These are phyloP conservation scores for Penicillium odoratum DNA, from an alignment of 495 filamentous ascomycete genomes.

Conservation along the genomic window DNA sequence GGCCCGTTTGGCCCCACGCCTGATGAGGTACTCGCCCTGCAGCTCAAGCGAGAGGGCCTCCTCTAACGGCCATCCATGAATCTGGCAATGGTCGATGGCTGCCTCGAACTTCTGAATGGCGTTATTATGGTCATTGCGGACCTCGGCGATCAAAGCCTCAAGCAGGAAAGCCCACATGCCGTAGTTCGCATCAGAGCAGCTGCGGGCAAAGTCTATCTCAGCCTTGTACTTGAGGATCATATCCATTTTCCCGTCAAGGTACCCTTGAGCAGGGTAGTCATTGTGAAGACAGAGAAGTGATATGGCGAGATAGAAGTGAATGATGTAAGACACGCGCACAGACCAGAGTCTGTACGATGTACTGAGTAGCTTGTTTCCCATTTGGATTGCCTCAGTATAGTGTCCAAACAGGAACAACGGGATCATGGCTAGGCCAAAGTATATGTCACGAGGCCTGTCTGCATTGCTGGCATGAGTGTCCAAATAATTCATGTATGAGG, in stretches of 20 bases:
- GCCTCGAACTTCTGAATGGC: constrained; percentile 70
- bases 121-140: constrained; percentile 58
- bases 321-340: constrained; percentile 62
- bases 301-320: constrained; percentile 69
- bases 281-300: constrained; percentile 63
- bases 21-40: constrained; percentile 67
- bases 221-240: constrained; percentile 57
- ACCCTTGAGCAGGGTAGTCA: constrained; percentile 49
- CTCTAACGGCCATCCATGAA: constrained; percentile 75
- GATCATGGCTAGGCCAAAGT: constrained; percentile 70
- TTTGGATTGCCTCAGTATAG: constrained; percentile 63
- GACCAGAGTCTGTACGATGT: constrained; percentile 68
- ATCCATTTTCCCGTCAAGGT: constrained; percentile 55
- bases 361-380: constrained; percentile 62
- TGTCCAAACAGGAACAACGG: constrained; percentile 76
- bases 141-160: constrained; percentile 70
- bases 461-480: constrained; percentile 51
- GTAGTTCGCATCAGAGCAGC: constrained; percentile 76
- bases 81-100: constrained; percentile 75
- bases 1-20: constrained; percentile 68
- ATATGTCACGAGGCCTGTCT: constrained; percentile 65
- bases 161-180: constrained; percentile 72
- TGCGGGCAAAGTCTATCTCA: constrained; percentile 67
- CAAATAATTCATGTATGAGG: constrained; percentile 61
- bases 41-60: constrained; percentile 80